These are phyloP conservation scores for Globisporangium emineosum DNA, from an alignment of 352 stramenopile genomes.

Conservation along the genomic window DNA sequence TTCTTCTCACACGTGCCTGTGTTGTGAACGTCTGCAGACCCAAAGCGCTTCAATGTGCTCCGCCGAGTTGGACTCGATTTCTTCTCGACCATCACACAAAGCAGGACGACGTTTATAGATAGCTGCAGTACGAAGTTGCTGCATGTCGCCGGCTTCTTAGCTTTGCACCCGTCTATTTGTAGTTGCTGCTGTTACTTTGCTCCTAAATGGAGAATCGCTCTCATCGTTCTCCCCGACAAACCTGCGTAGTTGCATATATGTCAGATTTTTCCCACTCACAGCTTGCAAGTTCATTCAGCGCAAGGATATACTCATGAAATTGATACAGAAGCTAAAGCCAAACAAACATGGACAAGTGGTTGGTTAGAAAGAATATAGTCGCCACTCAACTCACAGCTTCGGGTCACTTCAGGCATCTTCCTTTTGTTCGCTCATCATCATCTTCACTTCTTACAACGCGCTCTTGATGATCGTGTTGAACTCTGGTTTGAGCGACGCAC, in stretches of 20 bases:
- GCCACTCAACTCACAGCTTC: neutral
- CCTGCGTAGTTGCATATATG: neutral
- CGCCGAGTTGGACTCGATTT: neutral
- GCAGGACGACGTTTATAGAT: neutral
- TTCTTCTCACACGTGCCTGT: neutral
- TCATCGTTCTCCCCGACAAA: neutral
- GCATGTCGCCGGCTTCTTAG: neutral
- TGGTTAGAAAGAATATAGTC: neutral
- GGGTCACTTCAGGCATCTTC: neutral
- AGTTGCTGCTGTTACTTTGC: neutral
- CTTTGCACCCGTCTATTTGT: conserved; percentile 8
- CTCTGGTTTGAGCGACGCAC: conserved; percentile 91
- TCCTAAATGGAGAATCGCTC: neutral
- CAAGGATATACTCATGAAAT: neutral
- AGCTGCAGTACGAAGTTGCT: neutral
- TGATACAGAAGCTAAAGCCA: neutral
- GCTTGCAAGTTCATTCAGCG: neutral
- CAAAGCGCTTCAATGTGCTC: neutral
- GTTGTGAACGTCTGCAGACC: neutral
- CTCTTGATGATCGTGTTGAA: conserved; percentile 87
- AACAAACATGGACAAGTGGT: neutral
- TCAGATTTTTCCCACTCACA: neutral
- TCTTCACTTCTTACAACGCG: conserved; percentile 32
- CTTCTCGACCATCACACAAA: neutral
- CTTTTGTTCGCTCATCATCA: neutral